phyloP scores from a whole-genome alignment of 257 asterid genomes.

The Capsicum baccatum region DNA sequence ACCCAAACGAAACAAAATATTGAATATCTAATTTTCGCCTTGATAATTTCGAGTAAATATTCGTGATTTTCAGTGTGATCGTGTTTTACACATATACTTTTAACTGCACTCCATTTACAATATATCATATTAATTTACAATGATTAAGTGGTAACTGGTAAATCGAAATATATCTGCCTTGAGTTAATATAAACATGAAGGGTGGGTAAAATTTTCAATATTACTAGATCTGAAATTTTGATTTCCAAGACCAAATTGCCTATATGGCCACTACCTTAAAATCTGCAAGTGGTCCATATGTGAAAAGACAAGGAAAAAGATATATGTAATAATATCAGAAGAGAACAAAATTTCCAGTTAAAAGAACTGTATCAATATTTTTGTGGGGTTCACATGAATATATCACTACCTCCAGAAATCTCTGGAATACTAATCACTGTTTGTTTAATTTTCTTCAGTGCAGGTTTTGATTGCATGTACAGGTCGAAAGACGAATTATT shows the following conservation, averaged over 20 bases:
- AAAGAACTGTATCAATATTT: not conserved
- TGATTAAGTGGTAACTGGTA: not conserved
- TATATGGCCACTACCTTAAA: constrained; percentile 17
- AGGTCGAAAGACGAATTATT: no score
- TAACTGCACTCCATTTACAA: not conserved
- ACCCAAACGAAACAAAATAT: no score
- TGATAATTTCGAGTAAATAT: no score
- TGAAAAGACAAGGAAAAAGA: constrained; percentile 10
- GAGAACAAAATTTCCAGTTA: constrained; percentile 13
- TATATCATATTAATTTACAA: not conserved
- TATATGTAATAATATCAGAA: not conserved
- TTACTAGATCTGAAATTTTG: not conserved
- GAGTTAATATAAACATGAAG: not conserved
- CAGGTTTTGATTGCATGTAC: no score
- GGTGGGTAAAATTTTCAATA: not conserved
- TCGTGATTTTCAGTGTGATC: not conserved
- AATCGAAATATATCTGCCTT: not conserved
- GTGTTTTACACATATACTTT: not conserved
- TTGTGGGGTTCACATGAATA: constrained; percentile 8
- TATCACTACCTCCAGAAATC: constrained; percentile 22
- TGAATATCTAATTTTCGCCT: no score
- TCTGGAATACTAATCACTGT: constrained; percentile 7
- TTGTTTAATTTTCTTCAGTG: no score
- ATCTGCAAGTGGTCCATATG: constrained; percentile 22
- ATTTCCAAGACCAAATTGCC: not conserved